phyloP scores from a whole-genome alignment of 805 yeast genomes.

The Kluyveromyces dobzhanskii region DNA sequence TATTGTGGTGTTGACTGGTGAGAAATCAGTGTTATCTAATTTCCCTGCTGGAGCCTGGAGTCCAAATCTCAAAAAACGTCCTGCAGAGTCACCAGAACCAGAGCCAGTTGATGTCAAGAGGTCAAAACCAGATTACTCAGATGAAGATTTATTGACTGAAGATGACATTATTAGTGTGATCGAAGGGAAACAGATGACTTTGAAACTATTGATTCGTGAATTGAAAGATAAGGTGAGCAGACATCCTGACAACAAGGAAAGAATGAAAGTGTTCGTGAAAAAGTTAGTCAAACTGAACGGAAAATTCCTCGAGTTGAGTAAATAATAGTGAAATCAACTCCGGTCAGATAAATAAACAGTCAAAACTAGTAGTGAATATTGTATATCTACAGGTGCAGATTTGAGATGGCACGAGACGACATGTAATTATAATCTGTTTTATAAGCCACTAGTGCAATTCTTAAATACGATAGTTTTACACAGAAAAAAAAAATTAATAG shows the following conservation, averaged over 20 bases:
- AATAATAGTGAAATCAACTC: too few species aligned
- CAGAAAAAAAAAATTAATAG: background rate
- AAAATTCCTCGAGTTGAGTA: conserved; percentile 20
- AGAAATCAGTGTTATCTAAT: conserved; percentile 46
- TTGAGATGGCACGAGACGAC: too few species aligned
- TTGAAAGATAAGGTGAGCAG: conserved; percentile 54
- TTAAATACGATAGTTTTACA: too few species aligned
- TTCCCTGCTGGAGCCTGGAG: conserved; percentile 86
- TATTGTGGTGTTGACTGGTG: conserved; percentile 55
- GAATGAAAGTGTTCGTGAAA: conserved; percentile 50
- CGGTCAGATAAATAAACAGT: background rate
- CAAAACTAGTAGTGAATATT: background rate
- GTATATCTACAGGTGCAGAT: too few species aligned
- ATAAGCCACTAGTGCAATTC: too few species aligned
- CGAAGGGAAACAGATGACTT: conserved; percentile 35
- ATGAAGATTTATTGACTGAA: conserved; percentile 43
- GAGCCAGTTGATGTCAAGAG: conserved; percentile 3
- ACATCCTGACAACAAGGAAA: conserved; percentile 54
- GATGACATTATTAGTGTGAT: conserved; percentile 65
- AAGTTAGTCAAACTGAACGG: conserved; percentile 45
- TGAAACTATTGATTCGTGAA: conserved; percentile 52
- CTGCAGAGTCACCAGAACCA: conserved; percentile 1
- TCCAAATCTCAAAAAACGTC: conserved; percentile 41
- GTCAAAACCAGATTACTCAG: background rate
- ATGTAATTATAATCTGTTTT: too few species aligned